Evolutionary conservation across 371 early-diverging fungal genomes (phyloP), one percentile per base, ranked within the genome.

Genomic region (Quaeritorhiza haematococci): DNA sequence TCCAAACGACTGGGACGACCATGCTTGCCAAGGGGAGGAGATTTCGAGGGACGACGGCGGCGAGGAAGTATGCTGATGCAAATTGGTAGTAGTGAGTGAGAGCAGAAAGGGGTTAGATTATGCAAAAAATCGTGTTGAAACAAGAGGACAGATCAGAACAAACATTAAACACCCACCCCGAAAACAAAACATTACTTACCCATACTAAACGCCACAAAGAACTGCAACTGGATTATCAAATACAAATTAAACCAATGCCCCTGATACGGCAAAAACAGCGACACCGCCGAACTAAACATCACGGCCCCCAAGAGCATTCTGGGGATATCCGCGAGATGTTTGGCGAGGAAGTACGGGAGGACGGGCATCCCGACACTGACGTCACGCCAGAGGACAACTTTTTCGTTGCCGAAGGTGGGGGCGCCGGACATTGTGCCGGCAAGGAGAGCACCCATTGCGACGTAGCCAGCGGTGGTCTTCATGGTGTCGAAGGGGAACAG

Each of bases 311-410:
- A 53, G n/a, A 75, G 6, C 29, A 82, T 64, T 13, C 81, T 55
- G 17, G 80, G 78, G 6, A 81, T 53, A 38, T 81, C 81, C 3
- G 80, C 73, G 45, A 81, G 55, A 33, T 65, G 51, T 54, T 81
- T 81, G 35, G 79, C 78, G 10, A 81, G 17, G 53, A 68, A 83
- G 47, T 73, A 82, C 4, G 79, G 74, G 23, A 79, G 27, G 0
- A 80, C 70, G 30, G 64, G 54, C 58, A 72, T 55, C 33, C 80
- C 82, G 10, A 72, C 62, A 1, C 75, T 61, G 23, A 77, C 65
- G 17, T 82, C 78, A 6, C 81, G 69, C 79, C 78, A 78, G 49
- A 67, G 78, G 19, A 80, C 81, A 13, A 67, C 58, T 49, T 68
- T 68, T 60, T 81, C 81, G 19, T 68, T 69, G 29, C 82, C 79